Conservation (phyloP, 352 stramenopile genomes). For the Globisporangium solare region DNA sequence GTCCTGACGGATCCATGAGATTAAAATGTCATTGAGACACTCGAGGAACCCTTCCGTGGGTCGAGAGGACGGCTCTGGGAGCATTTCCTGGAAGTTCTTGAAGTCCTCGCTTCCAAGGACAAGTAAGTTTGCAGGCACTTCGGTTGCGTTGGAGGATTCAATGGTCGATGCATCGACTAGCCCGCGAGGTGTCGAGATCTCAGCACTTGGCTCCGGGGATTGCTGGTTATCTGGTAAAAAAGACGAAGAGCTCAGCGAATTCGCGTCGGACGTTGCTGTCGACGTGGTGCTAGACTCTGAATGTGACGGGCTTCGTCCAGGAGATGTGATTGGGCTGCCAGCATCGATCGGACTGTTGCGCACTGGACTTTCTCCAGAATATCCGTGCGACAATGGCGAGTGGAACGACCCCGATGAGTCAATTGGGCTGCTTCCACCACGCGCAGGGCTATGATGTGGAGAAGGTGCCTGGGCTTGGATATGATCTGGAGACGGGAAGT, state of each 20-base stretch:
- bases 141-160: constrained; percentile 23
- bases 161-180: constrained; percentile 16
- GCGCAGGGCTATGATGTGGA: constrained; percentile 18
- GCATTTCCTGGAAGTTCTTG: constrained; percentile 71
- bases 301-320: constrained; percentile 57
- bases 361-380: constrained; percentile 40
- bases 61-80: constrained; percentile 53
- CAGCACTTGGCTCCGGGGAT: constrained; percentile 24
- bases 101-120: constrained; percentile 66
- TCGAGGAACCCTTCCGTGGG: constrained; percentile 73
- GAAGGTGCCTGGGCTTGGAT: constrained; percentile 30
- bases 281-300: constrained; percentile 55
- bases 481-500: constrained; percentile 64
- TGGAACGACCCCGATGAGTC: constrained; percentile 19
- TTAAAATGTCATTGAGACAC: constrained; percentile 79
- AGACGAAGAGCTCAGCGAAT: constrained; percentile 66
- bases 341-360: constrained; percentile 40
- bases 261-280: constrained; percentile 53
- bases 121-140: constrained; percentile 50
- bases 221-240: constrained; percentile 70
- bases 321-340: constrained; percentile 52
- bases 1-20: constrained; percentile 77
- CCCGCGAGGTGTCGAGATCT: constrained; percentile 21
- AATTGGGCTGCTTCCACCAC: constrained; percentile 31
- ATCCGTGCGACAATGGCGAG: constrained; percentile 33